Percentiles rank a stretch among this genome's conserved stretches.
Evolutionary conservation across 208 protist genomes (phyloP).

Genomic region (Crithidia brevicula): DNA sequence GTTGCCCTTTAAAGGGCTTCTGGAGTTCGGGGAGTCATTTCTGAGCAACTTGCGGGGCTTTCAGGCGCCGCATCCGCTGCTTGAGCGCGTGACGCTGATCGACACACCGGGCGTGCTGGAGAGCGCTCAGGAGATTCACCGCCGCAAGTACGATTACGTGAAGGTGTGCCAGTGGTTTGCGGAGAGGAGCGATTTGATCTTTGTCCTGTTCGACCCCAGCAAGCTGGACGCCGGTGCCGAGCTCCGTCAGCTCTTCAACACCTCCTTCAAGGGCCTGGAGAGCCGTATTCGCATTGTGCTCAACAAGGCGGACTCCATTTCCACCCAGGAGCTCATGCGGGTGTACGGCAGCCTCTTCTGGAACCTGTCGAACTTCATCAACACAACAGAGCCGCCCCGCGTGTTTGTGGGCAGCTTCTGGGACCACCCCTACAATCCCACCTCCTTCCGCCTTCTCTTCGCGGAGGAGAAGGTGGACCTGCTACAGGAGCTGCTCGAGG

Average conservation of each 20-base stretch:
- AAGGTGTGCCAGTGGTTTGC: slow-evolving; percentile 79
- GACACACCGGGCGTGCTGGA: slow-evolving; percentile 84
- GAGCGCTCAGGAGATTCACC: slow-evolving; percentile 56
- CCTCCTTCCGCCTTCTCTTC: slow-evolving; percentile 73
- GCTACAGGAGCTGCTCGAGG: slow-evolving; percentile 74
- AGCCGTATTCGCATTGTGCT: slow-evolving; percentile 95
- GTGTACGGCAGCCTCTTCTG: slow-evolving; percentile 97
- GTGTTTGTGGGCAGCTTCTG: slow-evolving; percentile 97
- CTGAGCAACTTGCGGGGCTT: slow-evolving; percentile 86
- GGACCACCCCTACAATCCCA: slow-evolving; percentile 83
- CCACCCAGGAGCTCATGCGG: slow-evolving; percentile 94
- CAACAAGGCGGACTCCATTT: slow-evolving; percentile 96
- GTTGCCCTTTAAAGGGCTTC: slow-evolving; percentile 89
- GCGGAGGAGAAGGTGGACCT: slow-evolving; percentile 86
- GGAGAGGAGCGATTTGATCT: slow-evolving; percentile 79
- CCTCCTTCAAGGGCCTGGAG: slow-evolving; percentile 80
- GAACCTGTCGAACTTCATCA: slow-evolving; percentile 94
- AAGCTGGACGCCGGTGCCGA: slow-evolving; percentile 77
- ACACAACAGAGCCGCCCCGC: slow-evolving; percentile 93
- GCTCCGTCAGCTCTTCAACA: slow-evolving; percentile 65
- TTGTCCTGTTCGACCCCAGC: slow-evolving; percentile 82
- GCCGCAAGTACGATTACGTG: slow-evolving; percentile 74
- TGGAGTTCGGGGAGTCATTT: slow-evolving; percentile 88
- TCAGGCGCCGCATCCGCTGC: slow-evolving; percentile 77
- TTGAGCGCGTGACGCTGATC: slow-evolving; percentile 81